Evolutionary conservation across 306 rosid species (phyloP), one percentile per base, ranked within the genome.

Genomic region (Morella rubra): DNA sequence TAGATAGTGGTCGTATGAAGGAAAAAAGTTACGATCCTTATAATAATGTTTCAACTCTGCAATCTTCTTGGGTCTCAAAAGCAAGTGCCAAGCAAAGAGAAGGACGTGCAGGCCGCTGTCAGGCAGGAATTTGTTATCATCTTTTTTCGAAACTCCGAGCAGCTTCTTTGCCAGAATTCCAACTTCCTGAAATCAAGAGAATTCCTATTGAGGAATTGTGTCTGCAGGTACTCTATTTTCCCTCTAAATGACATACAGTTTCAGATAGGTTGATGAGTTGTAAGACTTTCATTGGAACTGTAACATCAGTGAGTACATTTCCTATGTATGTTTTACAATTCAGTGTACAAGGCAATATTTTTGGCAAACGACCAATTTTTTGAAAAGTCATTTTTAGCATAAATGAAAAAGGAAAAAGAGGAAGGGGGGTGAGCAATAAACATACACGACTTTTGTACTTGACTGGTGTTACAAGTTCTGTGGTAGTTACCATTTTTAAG

Each of bases 81-180:
- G 97, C 99, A 22, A 91, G 90, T 92, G 97, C 98, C 61, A 95
- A 79, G 90, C 99, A 95, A 84, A 88, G 98, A 72, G 87, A 89
- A 87, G 99, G 99, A 37, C 98, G 97, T 76, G 97, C 98, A 7
- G 99, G 99, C 77, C 97, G 99, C 56, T 95, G 99, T 87, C 97
- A 91, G 84, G 93, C 98, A 70, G 99, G 99, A 64, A 85, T 92
- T 60, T 91, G 99, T 82, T 95, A 95, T 86, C 96, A 95, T 89
- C 86, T 95, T 72, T 95, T 81, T 79, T 90, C 97, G 40, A 91
- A 78, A 76, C 9, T 51, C 73, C 88, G 90, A 52, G 97, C 93
- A 46, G 84, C 84, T 82, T 73, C 97, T 55, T 81, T 92, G 74
- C 92, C 89, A 24, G 89, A 95, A 50, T 95, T 83, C 80, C 99